Evolutionary conservation across 1,139 yeast genomes (phyloP).

Genomic region (Citeromyces siamensis): DNA sequence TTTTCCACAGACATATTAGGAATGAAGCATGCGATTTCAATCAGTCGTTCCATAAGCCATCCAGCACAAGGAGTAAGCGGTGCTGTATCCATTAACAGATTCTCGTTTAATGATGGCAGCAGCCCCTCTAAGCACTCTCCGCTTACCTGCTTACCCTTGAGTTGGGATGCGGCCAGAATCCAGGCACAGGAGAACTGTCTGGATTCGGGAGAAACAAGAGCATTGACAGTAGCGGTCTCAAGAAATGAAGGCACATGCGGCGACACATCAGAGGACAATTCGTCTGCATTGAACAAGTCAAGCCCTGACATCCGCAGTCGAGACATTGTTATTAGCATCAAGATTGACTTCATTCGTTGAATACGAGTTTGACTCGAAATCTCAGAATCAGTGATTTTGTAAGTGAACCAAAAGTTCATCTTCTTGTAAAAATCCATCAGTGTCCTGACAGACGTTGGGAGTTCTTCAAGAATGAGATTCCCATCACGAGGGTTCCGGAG

Average conservation of each 20-base stretch:
- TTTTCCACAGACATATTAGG: constrained; percentile 56
- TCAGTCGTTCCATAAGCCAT: constrained; percentile 49
- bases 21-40: constrained; percentile 54
- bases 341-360: constrained; percentile 56
- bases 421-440: constrained; percentile 58
- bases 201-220: constrained; percentile 72
- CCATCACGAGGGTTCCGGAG: constrained; percentile 29
- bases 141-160: constrained; percentile 2
- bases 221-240: constrained; percentile 69
- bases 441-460: constrained; percentile 64
- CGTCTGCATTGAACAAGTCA: constrained; percentile 32
- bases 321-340: constrained; percentile 55
- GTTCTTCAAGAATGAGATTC: constrained; percentile 32
- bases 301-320: constrained; percentile 57
- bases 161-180: constrained; percentile 39
- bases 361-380: constrained; percentile 47
- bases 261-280: constrained; percentile 21
- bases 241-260: constrained; percentile 74
- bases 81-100: neutral
- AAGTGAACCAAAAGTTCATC: constrained; percentile 48
- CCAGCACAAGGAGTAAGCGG: constrained; percentile 74
- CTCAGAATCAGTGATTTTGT: constrained; percentile 53
- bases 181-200: constrained; percentile 56
- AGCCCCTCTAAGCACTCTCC: constrained; percentile 6
- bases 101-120: neutral